Evolutionary conservation across 371 early-diverging fungal genomes (phyloP).

Genomic region (Mucor indicus): DNA sequence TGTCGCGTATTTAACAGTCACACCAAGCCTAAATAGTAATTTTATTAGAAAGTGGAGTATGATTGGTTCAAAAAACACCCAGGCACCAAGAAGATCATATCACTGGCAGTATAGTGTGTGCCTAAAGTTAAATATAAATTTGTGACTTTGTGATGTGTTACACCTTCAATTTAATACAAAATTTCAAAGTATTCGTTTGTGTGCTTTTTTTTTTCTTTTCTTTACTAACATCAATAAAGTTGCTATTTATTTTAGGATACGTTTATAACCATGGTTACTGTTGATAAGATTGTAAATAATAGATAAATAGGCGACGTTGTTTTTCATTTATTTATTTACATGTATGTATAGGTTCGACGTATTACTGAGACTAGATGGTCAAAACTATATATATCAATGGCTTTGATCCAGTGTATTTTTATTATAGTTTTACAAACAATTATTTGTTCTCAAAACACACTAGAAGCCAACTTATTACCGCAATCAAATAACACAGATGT

Average conservation of each 20-base stretch:
- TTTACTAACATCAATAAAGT: neutral
- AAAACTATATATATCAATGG: conserved; percentile 25
- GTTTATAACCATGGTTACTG: conserved; percentile 38
- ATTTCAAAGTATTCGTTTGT: too few relatives aligned
- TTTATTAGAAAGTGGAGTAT: too few relatives aligned
- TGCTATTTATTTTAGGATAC: neutral
- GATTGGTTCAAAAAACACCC: too few relatives aligned
- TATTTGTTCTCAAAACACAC: conserved; percentile 20
- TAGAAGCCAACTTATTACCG: conserved; percentile 16
- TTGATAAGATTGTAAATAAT: conserved; percentile 32
- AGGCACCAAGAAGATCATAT: too few relatives aligned
- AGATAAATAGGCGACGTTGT: neutral
- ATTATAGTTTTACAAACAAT: conserved; percentile 17
- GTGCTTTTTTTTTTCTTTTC: neutral
- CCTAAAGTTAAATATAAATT: too few relatives aligned
- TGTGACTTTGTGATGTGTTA: too few relatives aligned
- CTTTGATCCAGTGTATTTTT: conserved; percentile 18
- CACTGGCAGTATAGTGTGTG: too few relatives aligned
- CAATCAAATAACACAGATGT: neutral
- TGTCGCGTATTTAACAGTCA: too few relatives aligned
- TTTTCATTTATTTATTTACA: neutral
- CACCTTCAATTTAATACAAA: too few relatives aligned
- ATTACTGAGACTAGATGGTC: conserved; percentile 29
- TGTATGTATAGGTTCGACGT: conserved; percentile 9
- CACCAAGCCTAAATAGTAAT: too few relatives aligned